Percentiles rank a stretch among this genome's conserved stretches.
These are phyloP conservation scores for Mucor ambiguus DNA, from an alignment of 371 early-diverging fungal genomes.

Conservation along the genomic window DNA sequence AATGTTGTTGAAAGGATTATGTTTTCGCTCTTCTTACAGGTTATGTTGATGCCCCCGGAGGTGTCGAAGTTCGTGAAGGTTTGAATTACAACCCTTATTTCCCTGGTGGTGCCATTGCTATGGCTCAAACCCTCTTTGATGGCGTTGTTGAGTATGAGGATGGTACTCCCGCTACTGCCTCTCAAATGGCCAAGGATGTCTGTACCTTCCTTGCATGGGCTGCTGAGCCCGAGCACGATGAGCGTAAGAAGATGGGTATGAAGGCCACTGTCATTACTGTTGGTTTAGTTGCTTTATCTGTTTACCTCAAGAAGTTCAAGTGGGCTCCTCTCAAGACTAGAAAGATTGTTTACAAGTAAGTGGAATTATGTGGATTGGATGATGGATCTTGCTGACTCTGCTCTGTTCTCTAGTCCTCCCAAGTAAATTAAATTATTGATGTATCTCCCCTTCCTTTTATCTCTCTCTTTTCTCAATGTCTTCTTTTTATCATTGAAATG, in stretches of 20 bases:
- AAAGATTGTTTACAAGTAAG: slow-evolving; percentile 79
- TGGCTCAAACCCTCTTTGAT: slow-evolving; percentile 95
- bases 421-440: slow-evolving; percentile 17
- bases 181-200: slow-evolving; percentile 99
- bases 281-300: slow-evolving; percentile 61
- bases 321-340: slow-evolving; percentile 80
- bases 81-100: slow-evolving; percentile 98
- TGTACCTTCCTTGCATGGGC: slow-evolving; percentile 94
- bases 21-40: slow-evolving; percentile 95
- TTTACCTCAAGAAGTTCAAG: slow-evolving; percentile 83
- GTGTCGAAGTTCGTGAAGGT: slow-evolving; percentile 93
- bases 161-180: slow-evolving; percentile 94
- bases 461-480: slow-evolving; percentile 2
- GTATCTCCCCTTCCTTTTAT: not conserved
- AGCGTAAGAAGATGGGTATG: slow-evolving; percentile 95
- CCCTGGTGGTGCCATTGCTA: slow-evolving; percentile 98
- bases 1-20: slow-evolving; percentile 72
- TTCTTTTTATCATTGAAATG: slow-evolving; percentile 3
- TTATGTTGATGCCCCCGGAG: slow-evolving; percentile 96
- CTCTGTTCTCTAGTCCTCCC: slow-evolving; percentile 18
- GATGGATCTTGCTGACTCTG: not conserved
- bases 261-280: slow-evolving; percentile 79
- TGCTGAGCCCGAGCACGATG: slow-evolving; percentile 96
- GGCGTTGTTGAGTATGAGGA: slow-evolving; percentile 97
- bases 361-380: not conserved